Evolutionary conservation across 768 basidiomycete genomes (phyloP).

Genomic region (Leccinum imitatum): DNA sequence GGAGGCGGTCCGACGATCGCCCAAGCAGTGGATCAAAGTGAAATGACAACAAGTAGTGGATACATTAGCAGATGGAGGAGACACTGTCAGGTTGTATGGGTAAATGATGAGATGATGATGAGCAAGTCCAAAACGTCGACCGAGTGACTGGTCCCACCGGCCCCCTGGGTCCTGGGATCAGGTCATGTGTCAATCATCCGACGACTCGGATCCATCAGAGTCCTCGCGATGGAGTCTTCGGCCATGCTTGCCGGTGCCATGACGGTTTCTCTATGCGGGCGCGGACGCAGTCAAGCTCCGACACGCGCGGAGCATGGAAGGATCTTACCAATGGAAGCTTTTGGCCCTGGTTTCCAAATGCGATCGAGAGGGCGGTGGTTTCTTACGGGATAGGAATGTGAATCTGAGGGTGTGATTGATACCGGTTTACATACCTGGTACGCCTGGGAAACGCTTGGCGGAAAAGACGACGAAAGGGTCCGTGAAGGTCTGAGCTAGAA

Average conservation of each 20-base stretch:
- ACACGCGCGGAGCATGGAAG: conserved; percentile 22
- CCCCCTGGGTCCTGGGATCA: conserved; percentile 5
- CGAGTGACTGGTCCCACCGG: not conserved
- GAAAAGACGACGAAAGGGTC: conserved; percentile 85
- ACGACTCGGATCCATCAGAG: conserved; percentile 68
- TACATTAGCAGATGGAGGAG: conserved; percentile 28
- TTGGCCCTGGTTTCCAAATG: conserved; percentile 87
- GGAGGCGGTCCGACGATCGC: conserved; percentile 14
- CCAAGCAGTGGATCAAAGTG: conserved; percentile 21
- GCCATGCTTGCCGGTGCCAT: conserved; percentile 64
- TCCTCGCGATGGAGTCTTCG: conserved; percentile 56
- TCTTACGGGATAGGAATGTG: conserved; percentile 43
- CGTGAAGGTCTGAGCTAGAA: conserved; percentile 83
- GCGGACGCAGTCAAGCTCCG: conserved; percentile 24
- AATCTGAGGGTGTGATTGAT: conserved; percentile 16
- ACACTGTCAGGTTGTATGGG: conserved; percentile 20
- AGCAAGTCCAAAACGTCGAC: conserved; percentile 12
- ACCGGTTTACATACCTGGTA: conserved; percentile 61
- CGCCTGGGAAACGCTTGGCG: conserved; percentile 93
- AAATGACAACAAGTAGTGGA: conserved; percentile 16
- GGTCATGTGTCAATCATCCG: conserved; percentile 52
- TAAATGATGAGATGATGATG: conserved; percentile 20
- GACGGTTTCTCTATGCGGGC: conserved; percentile 68
- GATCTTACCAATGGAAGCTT: conserved; percentile 77
- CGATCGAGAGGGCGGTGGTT: conserved; percentile 87